Conservation (phyloP, 2,329 filamentous ascomycete genomes). For the Venturiaceae sp. region DNA sequence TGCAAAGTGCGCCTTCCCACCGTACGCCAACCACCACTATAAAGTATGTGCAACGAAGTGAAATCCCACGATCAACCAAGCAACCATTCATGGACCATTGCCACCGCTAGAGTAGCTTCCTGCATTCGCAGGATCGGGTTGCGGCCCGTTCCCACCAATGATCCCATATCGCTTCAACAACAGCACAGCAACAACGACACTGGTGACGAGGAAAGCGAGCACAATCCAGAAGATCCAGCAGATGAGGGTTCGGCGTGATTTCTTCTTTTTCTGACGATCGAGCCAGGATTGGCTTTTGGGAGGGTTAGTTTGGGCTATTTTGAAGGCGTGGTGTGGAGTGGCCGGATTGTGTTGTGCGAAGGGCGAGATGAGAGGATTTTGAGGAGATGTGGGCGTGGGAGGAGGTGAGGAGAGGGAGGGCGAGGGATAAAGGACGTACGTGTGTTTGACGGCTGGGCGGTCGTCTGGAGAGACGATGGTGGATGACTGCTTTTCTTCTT, state of each 20-base stretch:
- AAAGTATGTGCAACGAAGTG: background rate
- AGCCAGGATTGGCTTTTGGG: constrained; percentile 43
- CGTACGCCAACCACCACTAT: background rate
- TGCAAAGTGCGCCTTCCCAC: background rate
- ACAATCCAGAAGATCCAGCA: constrained; percentile 38
- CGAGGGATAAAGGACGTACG: constrained; percentile 21
- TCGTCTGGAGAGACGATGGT: background rate
- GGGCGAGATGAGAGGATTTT: background rate
- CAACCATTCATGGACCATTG: background rate
- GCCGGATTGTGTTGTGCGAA: background rate
- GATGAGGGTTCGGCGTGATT: constrained; percentile 34
- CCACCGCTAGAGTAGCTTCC: background rate
- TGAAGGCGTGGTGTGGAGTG: background rate
- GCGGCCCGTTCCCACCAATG: background rate
- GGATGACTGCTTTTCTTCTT: constrained; percentile 23
- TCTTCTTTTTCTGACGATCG: constrained; percentile 38
- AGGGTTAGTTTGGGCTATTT: background rate
- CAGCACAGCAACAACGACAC: constrained; percentile 34
- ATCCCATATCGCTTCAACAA: constrained; percentile 26
- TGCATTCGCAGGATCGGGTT: background rate
- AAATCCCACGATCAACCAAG: background rate
- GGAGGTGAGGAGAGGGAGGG: background rate
- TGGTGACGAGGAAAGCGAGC: constrained; percentile 35
- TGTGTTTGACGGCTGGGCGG: constrained; percentile 21
- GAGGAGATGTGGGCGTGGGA: background rate